Evolutionary conservation across 1,284 basidiomycete species (phyloP).

Genomic region (Ustilago trichophora): DNA sequence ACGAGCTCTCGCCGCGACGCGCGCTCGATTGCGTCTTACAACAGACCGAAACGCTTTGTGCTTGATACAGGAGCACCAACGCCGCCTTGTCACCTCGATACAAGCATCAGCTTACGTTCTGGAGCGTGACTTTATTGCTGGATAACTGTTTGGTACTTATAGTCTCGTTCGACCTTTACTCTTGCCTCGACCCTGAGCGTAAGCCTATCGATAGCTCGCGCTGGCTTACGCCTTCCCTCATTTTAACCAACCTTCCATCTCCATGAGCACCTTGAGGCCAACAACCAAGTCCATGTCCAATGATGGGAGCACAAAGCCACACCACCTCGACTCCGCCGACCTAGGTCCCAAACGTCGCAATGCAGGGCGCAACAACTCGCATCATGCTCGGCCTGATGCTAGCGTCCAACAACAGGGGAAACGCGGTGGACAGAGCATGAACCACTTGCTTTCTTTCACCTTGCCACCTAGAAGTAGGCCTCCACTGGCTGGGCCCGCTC

Average conservation of each 20-base stretch:
- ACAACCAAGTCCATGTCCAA: constrained; percentile 39
- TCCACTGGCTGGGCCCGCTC: constrained; percentile 46
- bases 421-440: constrained; percentile 58
- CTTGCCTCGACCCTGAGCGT: not conserved
- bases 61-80: too few species aligned
- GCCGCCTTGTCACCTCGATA: too few species aligned
- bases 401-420: constrained; percentile 29
- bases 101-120: too few species aligned
- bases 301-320: constrained; percentile 22
- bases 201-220: too few species aligned
- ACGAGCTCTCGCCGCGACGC: too few species aligned
- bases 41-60: too few species aligned
- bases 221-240: not conserved
- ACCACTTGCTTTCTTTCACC: constrained; percentile 64
- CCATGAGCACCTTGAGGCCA: constrained; percentile 49
- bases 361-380: constrained; percentile 25
- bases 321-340: constrained; percentile 20
- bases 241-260: not conserved
- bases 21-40: too few species aligned
- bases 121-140: too few species aligned
- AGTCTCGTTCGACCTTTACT: too few species aligned
- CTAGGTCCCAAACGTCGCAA: constrained; percentile 19
- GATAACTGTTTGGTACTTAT: too few species aligned
- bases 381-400: constrained; percentile 17
- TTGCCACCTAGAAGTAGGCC: constrained; percentile 59